Evolutionary conservation across 768 basidiomycete species (phyloP).

Genomic region (Rhodotorula toruloides): DNA sequence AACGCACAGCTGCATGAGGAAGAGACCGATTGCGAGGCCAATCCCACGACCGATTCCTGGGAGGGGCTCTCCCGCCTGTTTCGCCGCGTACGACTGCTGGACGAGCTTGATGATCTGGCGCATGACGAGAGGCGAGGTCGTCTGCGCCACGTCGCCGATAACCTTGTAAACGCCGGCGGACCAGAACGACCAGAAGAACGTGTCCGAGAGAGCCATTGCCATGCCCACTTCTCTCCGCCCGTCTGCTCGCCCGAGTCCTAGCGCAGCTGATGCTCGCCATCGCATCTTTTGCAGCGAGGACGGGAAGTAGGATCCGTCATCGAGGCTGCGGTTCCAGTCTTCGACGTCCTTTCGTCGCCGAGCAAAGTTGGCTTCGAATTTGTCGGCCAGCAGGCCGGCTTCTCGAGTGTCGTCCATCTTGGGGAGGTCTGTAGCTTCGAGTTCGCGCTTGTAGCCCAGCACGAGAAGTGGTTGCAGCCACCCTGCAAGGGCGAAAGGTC

Average conservation of each 20-base stretch:
- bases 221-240: constrained; percentile 18
- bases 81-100: constrained; percentile 56
- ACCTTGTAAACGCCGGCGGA: constrained; percentile 19
- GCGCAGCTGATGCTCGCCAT: constrained; percentile 48
- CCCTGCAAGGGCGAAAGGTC: background rate
- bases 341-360: constrained; percentile 51
- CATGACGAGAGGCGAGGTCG: constrained; percentile 67
- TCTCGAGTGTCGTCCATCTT: constrained; percentile 57
- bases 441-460: constrained; percentile 64
- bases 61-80: constrained; percentile 40
- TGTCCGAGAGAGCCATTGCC: constrained; percentile 42
- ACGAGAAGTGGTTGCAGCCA: constrained; percentile 50
- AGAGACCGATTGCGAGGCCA: constrained; percentile 62
- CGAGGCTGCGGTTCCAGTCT: constrained; percentile 53
- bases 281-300: background rate
- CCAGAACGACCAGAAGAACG: constrained; percentile 27
- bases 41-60: constrained; percentile 54
- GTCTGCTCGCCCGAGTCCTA: constrained; percentile 57
- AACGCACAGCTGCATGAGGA: constrained; percentile 45
- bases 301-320: background rate
- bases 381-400: constrained; percentile 53
- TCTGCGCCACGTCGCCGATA: constrained; percentile 63
- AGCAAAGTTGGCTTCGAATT: constrained; percentile 54
- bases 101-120: constrained; percentile 70
- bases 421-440: constrained; percentile 69